A percentile compares a stretch with the other conserved stretches of the same genome.
Evolutionary conservation across 106 monocot genomes (phyloP).

Genomic region (Chionographis japonica): DNA sequence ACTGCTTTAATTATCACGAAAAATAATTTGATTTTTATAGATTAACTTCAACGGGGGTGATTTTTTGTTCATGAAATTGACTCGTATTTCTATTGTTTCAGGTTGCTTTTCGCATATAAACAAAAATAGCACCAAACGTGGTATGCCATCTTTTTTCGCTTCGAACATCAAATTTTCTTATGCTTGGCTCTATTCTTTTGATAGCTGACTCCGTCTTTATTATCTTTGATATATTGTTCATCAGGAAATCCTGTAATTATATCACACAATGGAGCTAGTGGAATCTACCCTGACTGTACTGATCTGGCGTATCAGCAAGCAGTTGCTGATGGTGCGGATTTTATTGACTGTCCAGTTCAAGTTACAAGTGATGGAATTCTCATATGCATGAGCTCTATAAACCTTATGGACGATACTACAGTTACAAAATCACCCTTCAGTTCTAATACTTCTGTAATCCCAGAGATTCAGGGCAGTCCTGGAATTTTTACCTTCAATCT

Average conservation of each 20-base stretch:
- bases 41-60: too few species aligned
- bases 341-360: conserved; percentile 82
- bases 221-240: neutral
- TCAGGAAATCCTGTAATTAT: conserved; percentile 61
- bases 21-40: too few species aligned
- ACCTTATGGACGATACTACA: conserved; percentile 55
- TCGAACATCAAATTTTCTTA: neutral
- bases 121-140: conserved; percentile 34
- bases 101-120: conserved; percentile 75
- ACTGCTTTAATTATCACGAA: too few species aligned
- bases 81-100: conserved; percentile 18
- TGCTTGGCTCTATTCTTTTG: neutral
- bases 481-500: conserved; percentile 92
- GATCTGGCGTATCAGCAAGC: conserved; percentile 82
- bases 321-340: conserved; percentile 67
- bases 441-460: conserved; percentile 33
- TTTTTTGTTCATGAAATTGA: too few species aligned
- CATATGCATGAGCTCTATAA: conserved; percentile 76
- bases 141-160: conserved; percentile 21
- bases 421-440: conserved; percentile 39
- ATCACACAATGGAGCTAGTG: conserved; percentile 88
- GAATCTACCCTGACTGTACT: conserved; percentile 85
- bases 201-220: neutral
- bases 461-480: conserved; percentile 44
- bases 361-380: conserved; percentile 66